Evolutionary conservation across 352 stramenopile species (phyloP).

Genomic region (Globisporangium lucens): DNA sequence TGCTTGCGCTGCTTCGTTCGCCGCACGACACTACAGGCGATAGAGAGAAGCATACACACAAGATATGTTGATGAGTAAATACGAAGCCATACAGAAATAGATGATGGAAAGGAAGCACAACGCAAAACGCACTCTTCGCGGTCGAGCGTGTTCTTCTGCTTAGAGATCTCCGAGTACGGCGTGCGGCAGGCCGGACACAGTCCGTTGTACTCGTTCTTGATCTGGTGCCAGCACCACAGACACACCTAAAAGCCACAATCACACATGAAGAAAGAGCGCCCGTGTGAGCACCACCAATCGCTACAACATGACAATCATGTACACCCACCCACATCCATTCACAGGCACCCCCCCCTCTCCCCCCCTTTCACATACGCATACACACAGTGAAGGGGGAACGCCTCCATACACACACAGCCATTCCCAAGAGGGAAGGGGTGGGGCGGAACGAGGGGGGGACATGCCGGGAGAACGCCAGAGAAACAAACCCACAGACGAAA

Average conservation of each 20-base stretch:
- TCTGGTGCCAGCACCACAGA: slow-evolving; percentile 99
- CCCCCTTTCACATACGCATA: background rate
- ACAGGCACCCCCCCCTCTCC: background rate
- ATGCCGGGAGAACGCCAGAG: background rate
- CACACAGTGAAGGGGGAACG: background rate
- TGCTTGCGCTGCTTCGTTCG: slow-evolving; percentile 81
- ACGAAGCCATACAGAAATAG: background rate
- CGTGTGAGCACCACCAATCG: background rate
- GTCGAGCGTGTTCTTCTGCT: slow-evolving; percentile 91
- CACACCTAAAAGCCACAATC: slow-evolving; percentile 81
- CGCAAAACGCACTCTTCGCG: slow-evolving; percentile 85
- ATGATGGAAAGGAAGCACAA: slow-evolving; percentile 17
- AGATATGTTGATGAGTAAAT: background rate
- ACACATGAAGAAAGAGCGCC: background rate
- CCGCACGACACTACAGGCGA: slow-evolving; percentile 49
- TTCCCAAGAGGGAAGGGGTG: background rate
- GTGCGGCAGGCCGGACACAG: slow-evolving; percentile 97
- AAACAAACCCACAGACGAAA: slow-evolving; percentile 88
- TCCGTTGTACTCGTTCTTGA: slow-evolving; percentile 98
- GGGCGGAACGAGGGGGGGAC: background rate
- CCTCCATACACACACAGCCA: background rate
- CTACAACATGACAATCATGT: background rate
- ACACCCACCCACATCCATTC: background rate
- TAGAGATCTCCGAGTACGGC: slow-evolving; percentile 93
- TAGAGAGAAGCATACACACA: slow-evolving; percentile 5